These are phyloP conservation scores for Tuber calosporum DNA, from an alignment of 495 filamentous ascomycete species.

Conservation along the genomic window DNA sequence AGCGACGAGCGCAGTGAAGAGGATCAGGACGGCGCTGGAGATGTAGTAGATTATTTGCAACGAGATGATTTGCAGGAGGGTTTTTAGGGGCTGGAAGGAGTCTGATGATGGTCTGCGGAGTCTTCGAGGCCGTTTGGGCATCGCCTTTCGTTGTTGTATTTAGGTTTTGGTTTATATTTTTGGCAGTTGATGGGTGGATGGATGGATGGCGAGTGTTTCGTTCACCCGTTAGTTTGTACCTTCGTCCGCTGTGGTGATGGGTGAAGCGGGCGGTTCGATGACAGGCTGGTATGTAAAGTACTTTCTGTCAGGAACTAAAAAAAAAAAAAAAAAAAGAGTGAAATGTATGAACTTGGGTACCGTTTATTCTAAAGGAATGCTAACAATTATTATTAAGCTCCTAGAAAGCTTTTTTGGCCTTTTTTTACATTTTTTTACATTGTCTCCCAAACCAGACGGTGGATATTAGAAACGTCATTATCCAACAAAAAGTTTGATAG, in stretches of 20 bases:
- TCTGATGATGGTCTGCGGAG: slow-evolving; percentile 30
- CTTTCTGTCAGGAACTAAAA: neutral
- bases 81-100: slow-evolving; percentile 38
- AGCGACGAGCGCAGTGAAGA: slow-evolving; percentile 82
- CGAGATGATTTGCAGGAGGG: slow-evolving; percentile 61
- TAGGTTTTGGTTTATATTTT: neutral
- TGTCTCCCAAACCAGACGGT: neutral
- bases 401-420: neutral
- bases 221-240: neutral
- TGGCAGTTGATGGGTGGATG: slow-evolving; percentile 8
- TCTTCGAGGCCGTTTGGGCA: slow-evolving; percentile 39
- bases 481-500: neutral
- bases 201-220: neutral
- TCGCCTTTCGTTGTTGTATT: slow-evolving; percentile 10
- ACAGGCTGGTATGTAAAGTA: neutral
- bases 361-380: neutral
- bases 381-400: neutral
- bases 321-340: neutral
- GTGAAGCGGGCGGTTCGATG: neutral
- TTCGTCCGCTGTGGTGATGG: neutral
- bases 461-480: neutral
- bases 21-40: slow-evolving; percentile 63
- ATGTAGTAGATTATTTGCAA: slow-evolving; percentile 83
- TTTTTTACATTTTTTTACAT: neutral
- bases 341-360: neutral